Evolutionary conservation across 768 basidiomycete genomes (phyloP).

Genomic region (Daedalea quercina): DNA sequence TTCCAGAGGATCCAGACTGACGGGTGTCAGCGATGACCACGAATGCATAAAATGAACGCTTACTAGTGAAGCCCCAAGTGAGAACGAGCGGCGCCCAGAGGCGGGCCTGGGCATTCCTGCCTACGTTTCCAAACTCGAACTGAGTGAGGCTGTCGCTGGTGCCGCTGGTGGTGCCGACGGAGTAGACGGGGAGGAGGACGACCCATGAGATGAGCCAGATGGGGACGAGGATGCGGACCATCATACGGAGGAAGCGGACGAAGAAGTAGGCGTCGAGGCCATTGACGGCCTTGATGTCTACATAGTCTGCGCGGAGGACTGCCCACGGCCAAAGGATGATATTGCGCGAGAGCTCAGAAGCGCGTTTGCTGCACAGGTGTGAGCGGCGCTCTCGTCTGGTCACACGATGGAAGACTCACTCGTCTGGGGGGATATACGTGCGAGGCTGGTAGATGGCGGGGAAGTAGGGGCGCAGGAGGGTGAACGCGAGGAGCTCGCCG

Average conservation of each 20-base stretch:
- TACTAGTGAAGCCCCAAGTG: constrained; percentile 74
- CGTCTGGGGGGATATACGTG: constrained; percentile 50
- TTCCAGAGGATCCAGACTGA: constrained; percentile 83
- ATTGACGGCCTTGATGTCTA: constrained; percentile 56
- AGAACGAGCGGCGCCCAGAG: constrained; percentile 77
- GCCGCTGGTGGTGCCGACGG: constrained; percentile 40
- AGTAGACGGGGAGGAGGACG: constrained; percentile 72
- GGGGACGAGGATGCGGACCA: constrained; percentile 76
- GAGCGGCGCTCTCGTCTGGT: constrained; percentile 2
- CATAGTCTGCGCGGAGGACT: constrained; percentile 56
- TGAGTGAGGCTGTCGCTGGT: constrained; percentile 52
- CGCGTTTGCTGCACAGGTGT: constrained; percentile 36
- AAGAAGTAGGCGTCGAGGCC: constrained; percentile 93
- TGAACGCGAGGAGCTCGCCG: constrained; percentile 67
- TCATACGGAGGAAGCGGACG: constrained; percentile 82
- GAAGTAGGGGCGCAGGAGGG: constrained; percentile 80
- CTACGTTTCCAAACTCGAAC: constrained; percentile 82
- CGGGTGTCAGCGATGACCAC: neutral
- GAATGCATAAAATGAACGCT: constrained; percentile 17
- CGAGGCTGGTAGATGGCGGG: constrained; percentile 86
- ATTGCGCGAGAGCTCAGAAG: constrained; percentile 40
- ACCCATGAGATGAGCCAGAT: constrained; percentile 90
- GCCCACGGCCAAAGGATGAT: constrained; percentile 62
- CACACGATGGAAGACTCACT: constrained; percentile 24
- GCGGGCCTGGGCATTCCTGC: constrained; percentile 39